Evolutionary conservation across 768 basidiomycete genomes (phyloP), one percentile per base, ranked within the genome.

Genomic region (Pholiota microspora): DNA sequence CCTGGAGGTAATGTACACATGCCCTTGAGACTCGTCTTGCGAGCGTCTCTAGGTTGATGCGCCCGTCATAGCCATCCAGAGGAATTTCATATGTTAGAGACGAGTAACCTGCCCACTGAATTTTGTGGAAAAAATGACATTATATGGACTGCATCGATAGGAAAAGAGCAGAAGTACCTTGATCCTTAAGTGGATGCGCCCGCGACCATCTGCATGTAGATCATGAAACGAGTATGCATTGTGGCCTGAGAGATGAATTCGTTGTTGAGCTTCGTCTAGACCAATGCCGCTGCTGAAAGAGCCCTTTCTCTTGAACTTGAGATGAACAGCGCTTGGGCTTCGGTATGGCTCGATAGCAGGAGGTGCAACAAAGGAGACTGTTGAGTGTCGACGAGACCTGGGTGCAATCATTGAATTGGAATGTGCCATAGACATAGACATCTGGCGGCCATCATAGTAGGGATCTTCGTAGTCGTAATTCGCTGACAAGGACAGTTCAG

Each of bases 221-320:
- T 89, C 86, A 57, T 84, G 77, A 52, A 82, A 66, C 5, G 79
- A 76, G 68, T 86, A 88, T n/a, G 74, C 71, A 53, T 89, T 82
- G 55, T 81, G 78, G 18, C 79, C 79, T 1, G 85, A 84, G 28
- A 89, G 72, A 45, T 82, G 71, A 16, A 81, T 76, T 56, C 80
- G 82, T 29, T 82, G 78, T 61, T 88, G 85, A 13, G 88, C 88
- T 67, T 88, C 87, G 16, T 78, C 79, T 16, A 90, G 77, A 34
- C 77, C 82, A 60, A 90, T 78, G 6, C 88, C 88, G 18, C 81
- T 75, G 48, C 77, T 71, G 64, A 87, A 80, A 10, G 82, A 74
- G 9, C 84, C 85, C 73, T 85, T 89, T 66, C 84, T 81, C 69
- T 85, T 88, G 72, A 90, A 90, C 66, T 86, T 88, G 55, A 90